Percentiles rank a stretch among this genome's conserved stretches.
phyloP scores from a whole-genome alignment of 2,329 filamentous ascomycete species.

The Arthrinium puccinioides region DNA sequence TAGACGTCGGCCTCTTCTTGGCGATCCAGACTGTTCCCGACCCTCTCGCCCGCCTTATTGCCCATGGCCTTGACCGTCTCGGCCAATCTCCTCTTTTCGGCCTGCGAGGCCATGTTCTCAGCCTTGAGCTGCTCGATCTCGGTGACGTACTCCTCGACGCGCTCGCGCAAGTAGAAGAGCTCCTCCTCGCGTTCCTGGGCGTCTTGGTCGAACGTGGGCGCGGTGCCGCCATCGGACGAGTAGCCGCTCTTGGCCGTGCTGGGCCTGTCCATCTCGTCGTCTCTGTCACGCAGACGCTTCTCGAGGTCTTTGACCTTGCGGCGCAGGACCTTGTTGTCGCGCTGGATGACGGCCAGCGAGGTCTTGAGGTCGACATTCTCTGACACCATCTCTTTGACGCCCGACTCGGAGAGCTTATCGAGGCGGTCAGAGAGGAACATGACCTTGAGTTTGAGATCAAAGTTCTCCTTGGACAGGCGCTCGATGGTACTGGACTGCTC shows the following conservation, averaged over 20 bases:
- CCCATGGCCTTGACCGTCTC: constrained; percentile 62
- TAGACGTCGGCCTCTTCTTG: constrained; percentile 75
- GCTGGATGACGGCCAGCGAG: constrained; percentile 77
- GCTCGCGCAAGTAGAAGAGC: constrained; percentile 74
- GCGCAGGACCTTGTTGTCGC: constrained; percentile 80
- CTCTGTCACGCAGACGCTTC: constrained; percentile 56
- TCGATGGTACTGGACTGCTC: constrained; percentile 98
- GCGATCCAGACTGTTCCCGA: constrained; percentile 38
- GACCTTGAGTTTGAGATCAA: constrained; percentile 93
- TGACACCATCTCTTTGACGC: constrained; percentile 95
- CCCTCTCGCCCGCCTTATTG: constrained; percentile 35
- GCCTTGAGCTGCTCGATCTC: constrained; percentile 77
- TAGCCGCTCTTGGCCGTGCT: constrained; percentile 49
- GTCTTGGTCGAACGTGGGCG: constrained; percentile 50
- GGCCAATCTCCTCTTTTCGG: constrained; percentile 78
- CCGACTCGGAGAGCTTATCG: constrained; percentile 89
- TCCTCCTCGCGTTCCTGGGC: constrained; percentile 74
- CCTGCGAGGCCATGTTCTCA: constrained; percentile 71
- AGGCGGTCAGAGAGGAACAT: constrained; percentile 93
- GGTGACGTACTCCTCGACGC: constrained; percentile 74
- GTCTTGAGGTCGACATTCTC: constrained; percentile 96
- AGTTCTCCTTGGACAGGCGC: constrained; percentile 93
- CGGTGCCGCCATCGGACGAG: constrained; percentile 52
- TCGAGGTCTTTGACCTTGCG: constrained; percentile 81
- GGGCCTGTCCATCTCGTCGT: constrained; percentile 52